Percentiles rank a stretch among this genome's conserved stretches.
phyloP scores from a whole-genome alignment of 768 basidiomycete genomes.

The Lepiota brunneoincarnata region DNA sequence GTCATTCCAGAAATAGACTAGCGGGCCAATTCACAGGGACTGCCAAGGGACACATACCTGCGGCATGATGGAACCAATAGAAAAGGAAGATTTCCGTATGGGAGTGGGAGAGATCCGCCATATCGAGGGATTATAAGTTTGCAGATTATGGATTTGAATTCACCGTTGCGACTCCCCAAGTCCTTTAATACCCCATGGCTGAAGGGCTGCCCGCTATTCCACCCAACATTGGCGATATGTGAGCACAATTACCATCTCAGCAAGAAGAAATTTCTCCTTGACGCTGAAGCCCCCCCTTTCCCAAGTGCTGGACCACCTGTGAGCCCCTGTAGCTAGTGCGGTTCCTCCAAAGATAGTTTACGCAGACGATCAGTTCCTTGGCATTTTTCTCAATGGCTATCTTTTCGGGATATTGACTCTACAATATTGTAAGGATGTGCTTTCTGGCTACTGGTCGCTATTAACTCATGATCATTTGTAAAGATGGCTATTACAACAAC shows the following conservation, averaged over 20 bases:
- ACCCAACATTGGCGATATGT: constrained; percentile 6
- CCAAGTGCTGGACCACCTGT: constrained; percentile 8
- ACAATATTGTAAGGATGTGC: constrained; percentile 5
- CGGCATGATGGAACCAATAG: too few species aligned
- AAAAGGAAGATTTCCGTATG: too few species aligned
- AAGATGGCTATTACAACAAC: constrained; percentile 2
- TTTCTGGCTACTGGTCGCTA: too few species aligned
- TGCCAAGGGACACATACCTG: too few species aligned
- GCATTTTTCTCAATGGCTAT: constrained; percentile 8
- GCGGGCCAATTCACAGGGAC: too few species aligned
- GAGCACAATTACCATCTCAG: background rate
- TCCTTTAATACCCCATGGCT: background rate
- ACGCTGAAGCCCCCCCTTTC: background rate
- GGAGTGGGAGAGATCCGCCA: too few species aligned
- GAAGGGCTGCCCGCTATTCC: background rate
- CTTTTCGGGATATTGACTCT: constrained; percentile 9
- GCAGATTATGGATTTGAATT: too few species aligned
- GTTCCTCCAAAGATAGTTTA: background rate
- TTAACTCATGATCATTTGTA: background rate
- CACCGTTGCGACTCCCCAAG: background rate
- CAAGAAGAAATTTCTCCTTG: background rate
- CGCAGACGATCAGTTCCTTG: constrained; percentile 3
- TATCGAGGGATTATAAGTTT: background rate
- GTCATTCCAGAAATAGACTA: too few species aligned
- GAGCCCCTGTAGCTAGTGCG: background rate